A percentile compares a stretch with the other conserved stretches of the same genome.
Evolutionary conservation across 208 protist genomes (phyloP).

Genomic region (Naegleria gruberi): DNA sequence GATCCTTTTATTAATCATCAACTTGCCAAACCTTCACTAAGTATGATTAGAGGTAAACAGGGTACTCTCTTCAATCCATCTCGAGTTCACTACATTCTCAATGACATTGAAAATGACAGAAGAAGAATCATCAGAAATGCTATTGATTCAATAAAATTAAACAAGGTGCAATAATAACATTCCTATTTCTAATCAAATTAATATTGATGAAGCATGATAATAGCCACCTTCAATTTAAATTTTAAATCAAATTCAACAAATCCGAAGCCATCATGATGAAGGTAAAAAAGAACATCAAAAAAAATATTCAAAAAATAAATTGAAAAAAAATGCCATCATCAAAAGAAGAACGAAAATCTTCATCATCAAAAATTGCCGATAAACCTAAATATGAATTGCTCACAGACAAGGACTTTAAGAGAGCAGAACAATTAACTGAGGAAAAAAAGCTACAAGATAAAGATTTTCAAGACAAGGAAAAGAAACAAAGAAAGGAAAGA

Average conservation of each 20-base stretch:
- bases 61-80: background rate
- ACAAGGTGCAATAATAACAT: too few species aligned
- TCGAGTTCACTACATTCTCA: background rate
- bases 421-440: background rate
- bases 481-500: slow-evolving; percentile 5
- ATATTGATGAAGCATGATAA: too few species aligned
- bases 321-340: background rate
- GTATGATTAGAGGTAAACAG: too few species aligned
- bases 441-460: background rate
- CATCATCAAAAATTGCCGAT: background rate
- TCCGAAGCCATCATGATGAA: background rate
- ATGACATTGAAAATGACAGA: background rate
- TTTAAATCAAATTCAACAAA: background rate
- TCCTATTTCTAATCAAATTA: too few species aligned
- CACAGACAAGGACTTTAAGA: background rate
- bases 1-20: background rate
- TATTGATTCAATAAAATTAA: background rate
- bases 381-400: background rate
- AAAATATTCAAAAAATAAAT: background rate
- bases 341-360: background rate
- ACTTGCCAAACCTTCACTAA: background rate
- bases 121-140: background rate
- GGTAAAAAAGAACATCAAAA: background rate
- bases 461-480: background rate
- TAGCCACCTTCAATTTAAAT: too few species aligned